Evolutionary conservation across 2,329 filamentous ascomycete genomes (phyloP), one percentile per base, ranked within the genome.

Genomic region (Pestalotiopsis sp.): DNA sequence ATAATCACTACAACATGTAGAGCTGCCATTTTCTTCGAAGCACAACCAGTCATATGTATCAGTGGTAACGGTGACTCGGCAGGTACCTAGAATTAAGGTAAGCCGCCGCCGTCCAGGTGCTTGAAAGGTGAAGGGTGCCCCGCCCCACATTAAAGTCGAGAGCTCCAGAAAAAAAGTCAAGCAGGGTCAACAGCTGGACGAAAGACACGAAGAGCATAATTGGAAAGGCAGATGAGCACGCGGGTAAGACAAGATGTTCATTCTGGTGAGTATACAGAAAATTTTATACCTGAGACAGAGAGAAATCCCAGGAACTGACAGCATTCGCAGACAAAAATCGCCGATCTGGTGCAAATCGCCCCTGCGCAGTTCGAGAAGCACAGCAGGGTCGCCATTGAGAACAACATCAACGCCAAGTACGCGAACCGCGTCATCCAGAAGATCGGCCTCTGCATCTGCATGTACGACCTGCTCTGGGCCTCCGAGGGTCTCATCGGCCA

Each of bases 341-440:
- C 94, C 74, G 96, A 99, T 84, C 87, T 99, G 74, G 94, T 99
- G 73, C 93, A 97, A 82, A 97, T 99, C 82, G 87, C 89, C 40
- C 96, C 96, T 1, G 89, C 93, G 76, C 93, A 98, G 78, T 97
- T 98, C 78, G 88, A 90, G 70, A 96, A 96, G 80, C 86, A 90
- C 70, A 97, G 93, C 77, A 88, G 90, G 40, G 88, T 94, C 71
- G 94, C 94, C 1, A 93, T 99, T 72, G 94, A 98, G 81, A 95
- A 99, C 83, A 96, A 96, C 76, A 96, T 99, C 83, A 98, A 99
- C 79, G 87, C 91, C 72, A 99, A 99, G 82, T 99, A 98, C 81
- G 91, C 95, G 69, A 98, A 99, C 60, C 73, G 92, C 88, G 92
- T 94, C 25, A 94, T 99, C 70, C 95, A 97, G 78, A 96, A 96